Base-by-base conservation (phyloP, 345 rosid genomes). In the Lepidium aucheri region DNA sequence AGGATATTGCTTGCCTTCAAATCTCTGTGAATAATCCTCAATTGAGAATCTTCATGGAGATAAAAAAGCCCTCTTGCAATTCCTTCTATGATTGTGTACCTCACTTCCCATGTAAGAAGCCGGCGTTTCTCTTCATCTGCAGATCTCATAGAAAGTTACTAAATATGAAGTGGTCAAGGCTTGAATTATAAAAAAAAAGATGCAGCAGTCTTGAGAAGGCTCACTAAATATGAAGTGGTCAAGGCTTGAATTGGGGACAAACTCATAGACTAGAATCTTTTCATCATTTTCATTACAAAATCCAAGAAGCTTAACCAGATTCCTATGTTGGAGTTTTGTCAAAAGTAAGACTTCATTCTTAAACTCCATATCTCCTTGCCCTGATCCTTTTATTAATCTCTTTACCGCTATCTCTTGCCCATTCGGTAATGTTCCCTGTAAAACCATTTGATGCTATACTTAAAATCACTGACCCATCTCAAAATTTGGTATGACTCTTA, bases 321-420 rank as follows among this genome's bases (percentile, higher is more conserved):
- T 82, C 39, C 63, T 67, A 49, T 82, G 86, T 35, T 84, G 83
- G 74, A 84, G 89, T 45, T 73, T 82, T 33, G 84, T 75, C 49
- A 84, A 45, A 33, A 84, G 51, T 13, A 58, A 16, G 5, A 78
- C 83, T 68, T 81, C 88, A 43, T 76, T 84, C 63, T 74, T 74
- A 45, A 84, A 84, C 74, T 84, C 86, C 3, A 15, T 6, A 4
- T 52, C 67, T 45, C 87, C 90, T 79, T 82, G 82, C 3, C 68
- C 65, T 11, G 84, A 82, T 20, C 17, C 65, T 41, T 24, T 42
- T 7, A 56, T 46, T 20, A 81, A 38, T 50, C 80, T 73, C 54
- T 85, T 85, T 10, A 83, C 83, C 3, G 85, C 90, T 22, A 85
- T 61, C 12, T 77, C 67, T 57, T 67, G 46, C 18, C 79, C 80